Conservation (phyloP, 192 early-diverging fungal genomes). For the Funneliformis geosporum region DNA sequence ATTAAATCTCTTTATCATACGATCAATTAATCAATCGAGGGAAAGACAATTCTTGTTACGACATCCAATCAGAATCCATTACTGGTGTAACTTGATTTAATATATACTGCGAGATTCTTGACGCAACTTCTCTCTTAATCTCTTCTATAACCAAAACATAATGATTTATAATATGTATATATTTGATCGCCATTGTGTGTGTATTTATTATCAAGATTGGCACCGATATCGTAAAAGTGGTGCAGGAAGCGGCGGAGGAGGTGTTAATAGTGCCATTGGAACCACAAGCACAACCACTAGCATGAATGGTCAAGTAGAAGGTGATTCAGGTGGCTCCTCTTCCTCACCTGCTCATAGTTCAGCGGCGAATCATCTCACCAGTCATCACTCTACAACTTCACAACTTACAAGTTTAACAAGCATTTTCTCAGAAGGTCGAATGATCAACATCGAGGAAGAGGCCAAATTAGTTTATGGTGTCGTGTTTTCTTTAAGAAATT, state of each 20-base stretch:
- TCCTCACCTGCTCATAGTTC: slow-evolving; percentile 33
- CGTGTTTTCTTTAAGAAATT: slow-evolving; percentile 86
- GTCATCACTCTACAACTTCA: slow-evolving; percentile 29
- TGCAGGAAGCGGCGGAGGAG: slow-evolving; percentile 33
- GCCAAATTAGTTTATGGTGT: slow-evolving; percentile 96
- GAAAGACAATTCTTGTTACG: background rate
- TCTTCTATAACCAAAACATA: slow-evolving; percentile 1
- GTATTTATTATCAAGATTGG: slow-evolving; percentile 88
- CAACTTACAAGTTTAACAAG: slow-evolving; percentile 33
- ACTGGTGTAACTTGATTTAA: background rate
- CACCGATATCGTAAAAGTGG: slow-evolving; percentile 47
- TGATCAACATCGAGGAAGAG: slow-evolving; percentile 75
- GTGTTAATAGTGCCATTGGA: slow-evolving; percentile 33
- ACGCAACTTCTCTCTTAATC: background rate
- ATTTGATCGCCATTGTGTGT: slow-evolving; percentile 91
- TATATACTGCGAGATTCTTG: background rate
- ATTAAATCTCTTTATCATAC: background rate
- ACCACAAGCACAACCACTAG: slow-evolving; percentile 42
- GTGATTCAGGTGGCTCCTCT: slow-evolving; percentile 25
- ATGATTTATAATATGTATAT: slow-evolving; percentile 89
- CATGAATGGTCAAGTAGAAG: slow-evolving; percentile 42
- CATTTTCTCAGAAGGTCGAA: slow-evolving; percentile 46
- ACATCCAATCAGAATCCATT: background rate
- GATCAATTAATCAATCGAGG: too few relatives aligned
- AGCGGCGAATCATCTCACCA: slow-evolving; percentile 32